Evolutionary conservation across 2,329 filamentous ascomycete species (phyloP), one percentile per base, ranked within the genome.

Genomic region (Sclerotinia glacialis): DNA sequence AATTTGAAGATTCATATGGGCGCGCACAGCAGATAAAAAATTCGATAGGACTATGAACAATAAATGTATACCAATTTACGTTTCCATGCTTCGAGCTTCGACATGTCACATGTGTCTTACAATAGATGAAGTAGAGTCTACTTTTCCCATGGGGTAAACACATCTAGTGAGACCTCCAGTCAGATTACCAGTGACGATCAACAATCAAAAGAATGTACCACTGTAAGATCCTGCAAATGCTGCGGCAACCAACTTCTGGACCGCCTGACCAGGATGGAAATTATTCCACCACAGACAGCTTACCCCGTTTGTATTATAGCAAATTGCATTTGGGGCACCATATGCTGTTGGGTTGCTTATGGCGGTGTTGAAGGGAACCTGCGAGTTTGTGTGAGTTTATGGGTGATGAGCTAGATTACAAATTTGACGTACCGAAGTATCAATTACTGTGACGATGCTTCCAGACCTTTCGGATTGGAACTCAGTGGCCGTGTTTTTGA

Each of bases 281-380:
- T 55, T 64, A 46, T 69, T 67, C 21, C 49, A 68, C 68, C 68
- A 69, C 28, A 69, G 56, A 53, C 68, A 69, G 16, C 66, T 68
- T 9, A 65, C 47, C 1, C 68, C 68, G 31, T 69, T 64, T 5
- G 52, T 42, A 14, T 68, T 66, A 21, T 61, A 62, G 40, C 68
- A 69, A 23, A 60, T 55, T 5, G 62, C 42, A 56, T 68, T 53
- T 2, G 67, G 64, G 0, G 66, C 34, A 8, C 63, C 66, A 47
- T 68, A 69, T 3, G 66, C 53, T 14, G 59, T 56, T 37, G 68
- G 68, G 31, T 69, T 62, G 16, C 58, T 47, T 7, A 69, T 16
- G n/a, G 63, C 63, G 7, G n/a, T 50, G 28, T 58, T n/a, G 9
- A 65, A 65, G 8, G 63, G 63, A 18, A 53, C 9, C 59, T 61